Evolutionary conservation across 2,329 filamentous ascomycete genomes (phyloP).

Genomic region (Epichloe elymi): DNA sequence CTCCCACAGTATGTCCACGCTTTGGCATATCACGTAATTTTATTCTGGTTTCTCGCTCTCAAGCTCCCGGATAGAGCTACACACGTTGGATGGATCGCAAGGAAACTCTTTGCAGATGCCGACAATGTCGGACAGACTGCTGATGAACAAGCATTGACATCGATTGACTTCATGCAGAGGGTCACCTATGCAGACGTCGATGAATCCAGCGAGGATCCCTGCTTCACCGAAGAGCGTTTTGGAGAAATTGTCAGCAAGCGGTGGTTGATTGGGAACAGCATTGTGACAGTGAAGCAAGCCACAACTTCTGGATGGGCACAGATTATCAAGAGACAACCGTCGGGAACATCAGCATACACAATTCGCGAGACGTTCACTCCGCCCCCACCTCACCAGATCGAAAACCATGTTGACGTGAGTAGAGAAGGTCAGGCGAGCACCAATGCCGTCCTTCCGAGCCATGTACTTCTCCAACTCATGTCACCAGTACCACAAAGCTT

Average conservation of each 20-base stretch:
- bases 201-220: conserved; percentile 53
- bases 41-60: conserved; percentile 91
- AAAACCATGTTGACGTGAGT: conserved; percentile 32
- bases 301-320: conserved; percentile 53
- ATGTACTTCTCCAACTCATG: conserved; percentile 57
- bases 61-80: conserved; percentile 72
- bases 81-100: conserved; percentile 82
- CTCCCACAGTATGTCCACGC: conserved; percentile 89
- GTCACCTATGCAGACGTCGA: conserved; percentile 76
- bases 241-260: conserved; percentile 53
- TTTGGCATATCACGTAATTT: conserved; percentile 86
- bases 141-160: conserved; percentile 87
- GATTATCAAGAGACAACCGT: conserved; percentile 58
- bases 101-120: conserved; percentile 68
- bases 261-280: conserved; percentile 61
- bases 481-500: conserved; percentile 46
- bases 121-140: conserved; percentile 56
- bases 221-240: conserved; percentile 52
- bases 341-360: conserved; percentile 48
- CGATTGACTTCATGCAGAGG: conserved; percentile 88
- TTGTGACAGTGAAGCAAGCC: conserved; percentile 63
- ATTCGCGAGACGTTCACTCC: conserved; percentile 47
- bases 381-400: conserved; percentile 42
- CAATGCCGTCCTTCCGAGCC: conserved; percentile 56
- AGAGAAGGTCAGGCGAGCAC: conserved; percentile 39